A percentile compares a stretch with the other conserved stretches of the same genome.
Conservation (phyloP, 1,284 basidiomycete genomes). For the Leccinum pallidistipes region DNA sequence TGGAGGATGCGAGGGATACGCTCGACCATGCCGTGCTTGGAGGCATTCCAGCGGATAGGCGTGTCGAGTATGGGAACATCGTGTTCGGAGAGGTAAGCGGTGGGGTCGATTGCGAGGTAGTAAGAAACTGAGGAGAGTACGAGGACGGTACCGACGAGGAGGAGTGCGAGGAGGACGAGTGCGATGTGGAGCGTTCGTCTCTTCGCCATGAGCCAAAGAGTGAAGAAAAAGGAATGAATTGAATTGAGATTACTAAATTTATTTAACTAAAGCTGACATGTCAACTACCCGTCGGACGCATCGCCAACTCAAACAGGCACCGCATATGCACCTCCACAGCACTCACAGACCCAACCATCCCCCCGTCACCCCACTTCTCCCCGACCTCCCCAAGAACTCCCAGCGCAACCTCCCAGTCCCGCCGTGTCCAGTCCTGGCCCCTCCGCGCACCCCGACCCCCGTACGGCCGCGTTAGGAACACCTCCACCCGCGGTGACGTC, state of each 20-base stretch:
- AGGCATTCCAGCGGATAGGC: slow-evolving; percentile 56
- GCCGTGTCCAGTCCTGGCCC: slow-evolving; percentile 69
- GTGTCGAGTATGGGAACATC: slow-evolving; percentile 68
- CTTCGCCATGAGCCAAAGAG: slow-evolving; percentile 47
- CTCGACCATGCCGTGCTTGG: slow-evolving; percentile 61
- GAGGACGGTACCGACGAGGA: slow-evolving; percentile 89
- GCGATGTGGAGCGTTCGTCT: slow-evolving; percentile 67
- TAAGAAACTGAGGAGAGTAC: slow-evolving; percentile 90
- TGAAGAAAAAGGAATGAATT: slow-evolving; percentile 1
- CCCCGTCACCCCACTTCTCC: slow-evolving; percentile 50
- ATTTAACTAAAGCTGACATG: background rate
- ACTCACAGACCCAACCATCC: slow-evolving; percentile 50
- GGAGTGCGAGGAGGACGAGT: slow-evolving; percentile 77
- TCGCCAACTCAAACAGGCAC: slow-evolving; percentile 46
- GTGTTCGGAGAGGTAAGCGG: slow-evolving; percentile 76
- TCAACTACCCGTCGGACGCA: slow-evolving; percentile 48
- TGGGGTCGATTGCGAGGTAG: slow-evolving; percentile 82
- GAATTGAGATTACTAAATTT: background rate
- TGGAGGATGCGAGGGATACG: slow-evolving; percentile 92
- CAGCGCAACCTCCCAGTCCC: slow-evolving; percentile 60
- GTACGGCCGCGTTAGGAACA: slow-evolving; percentile 54
- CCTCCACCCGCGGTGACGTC: slow-evolving; percentile 47
- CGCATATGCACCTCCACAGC: slow-evolving; percentile 50
- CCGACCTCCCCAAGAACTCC: slow-evolving; percentile 49
- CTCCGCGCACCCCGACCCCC: slow-evolving; percentile 47